These are phyloP conservation scores for Pseudozyma thailandica DNA, from an alignment of 1,284 basidiomycete genomes.

Conservation along the genomic window DNA sequence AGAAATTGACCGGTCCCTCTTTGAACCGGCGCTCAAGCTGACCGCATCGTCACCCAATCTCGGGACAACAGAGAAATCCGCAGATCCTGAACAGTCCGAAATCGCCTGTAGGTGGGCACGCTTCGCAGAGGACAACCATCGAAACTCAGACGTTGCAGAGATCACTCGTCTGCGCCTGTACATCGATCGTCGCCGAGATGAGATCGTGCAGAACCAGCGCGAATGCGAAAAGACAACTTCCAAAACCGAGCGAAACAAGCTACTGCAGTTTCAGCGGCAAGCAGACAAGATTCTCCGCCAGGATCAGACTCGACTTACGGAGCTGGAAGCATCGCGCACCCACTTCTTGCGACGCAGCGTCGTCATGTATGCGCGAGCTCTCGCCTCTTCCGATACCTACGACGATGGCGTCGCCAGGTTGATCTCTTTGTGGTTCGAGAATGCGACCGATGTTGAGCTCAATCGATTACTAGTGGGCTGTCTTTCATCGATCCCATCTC, in stretches of 20 bases:
- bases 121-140: conserved; percentile 89
- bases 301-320: conserved; percentile 42
- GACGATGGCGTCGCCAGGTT: conserved; percentile 82
- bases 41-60: conserved; percentile 4
- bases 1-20: conserved; percentile 79
- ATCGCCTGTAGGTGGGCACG: conserved; percentile 84
- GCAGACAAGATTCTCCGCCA: conserved; percentile 49
- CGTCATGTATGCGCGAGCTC: conserved; percentile 82
- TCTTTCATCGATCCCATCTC: conserved; percentile 79
- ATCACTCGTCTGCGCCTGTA: conserved; percentile 78
- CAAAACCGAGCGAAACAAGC: conserved; percentile 19
- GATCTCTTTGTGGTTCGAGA: conserved; percentile 89
- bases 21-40: conserved; percentile 74
- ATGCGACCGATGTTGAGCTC: conserved; percentile 75
- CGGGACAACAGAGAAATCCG: conserved; percentile 9
- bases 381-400: conserved; percentile 77
- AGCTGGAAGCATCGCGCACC: conserved; percentile 58
- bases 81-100: conserved; percentile 71
- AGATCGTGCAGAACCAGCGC: conserved; percentile 74
- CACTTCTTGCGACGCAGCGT: conserved; percentile 80
- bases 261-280: conserved; percentile 36
- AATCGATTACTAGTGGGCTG: conserved; percentile 73
- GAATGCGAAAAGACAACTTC: conserved; percentile 64
- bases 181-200: conserved; percentile 76
- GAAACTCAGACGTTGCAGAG: conserved; percentile 78